A percentile compares a stretch with the other conserved stretches of the same genome.
These are phyloP conservation scores for Linnemannia exigua DNA, from an alignment of 192 early-diverging fungal species.

Conservation along the genomic window DNA sequence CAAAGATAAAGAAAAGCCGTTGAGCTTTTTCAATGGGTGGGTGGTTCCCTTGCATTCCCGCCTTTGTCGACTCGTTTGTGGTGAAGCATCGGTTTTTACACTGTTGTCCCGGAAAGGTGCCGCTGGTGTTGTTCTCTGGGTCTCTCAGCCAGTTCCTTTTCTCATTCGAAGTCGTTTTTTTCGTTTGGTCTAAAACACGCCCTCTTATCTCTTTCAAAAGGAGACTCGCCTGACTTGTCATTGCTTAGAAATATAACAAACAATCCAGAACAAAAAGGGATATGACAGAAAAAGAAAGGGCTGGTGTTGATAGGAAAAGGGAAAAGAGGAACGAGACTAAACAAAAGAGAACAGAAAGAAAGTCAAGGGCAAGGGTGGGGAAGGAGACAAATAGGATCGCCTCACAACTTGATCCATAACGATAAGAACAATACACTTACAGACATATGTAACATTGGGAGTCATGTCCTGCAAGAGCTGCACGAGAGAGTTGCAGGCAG, in stretches of 20 bases:
- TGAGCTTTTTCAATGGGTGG: not conserved
- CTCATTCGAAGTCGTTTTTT: not conserved
- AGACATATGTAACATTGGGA: conserved; percentile 73
- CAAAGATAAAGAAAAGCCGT: not conserved
- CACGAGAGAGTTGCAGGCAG: conserved; percentile 79
- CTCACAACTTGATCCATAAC: too few species aligned
- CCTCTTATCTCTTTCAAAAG: not conserved
- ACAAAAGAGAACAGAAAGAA: not conserved
- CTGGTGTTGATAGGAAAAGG: not conserved
- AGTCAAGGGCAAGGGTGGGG: too few species aligned
- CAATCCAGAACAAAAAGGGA: not conserved
- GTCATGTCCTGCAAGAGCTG: conserved; percentile 72
- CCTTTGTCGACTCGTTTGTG: not conserved
- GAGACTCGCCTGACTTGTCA: not conserved
- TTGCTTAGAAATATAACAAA: not conserved
- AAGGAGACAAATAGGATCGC: too few species aligned
- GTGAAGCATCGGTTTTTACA: too few species aligned
- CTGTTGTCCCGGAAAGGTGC: too few species aligned
- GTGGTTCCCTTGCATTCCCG: not conserved
- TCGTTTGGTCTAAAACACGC: not conserved
- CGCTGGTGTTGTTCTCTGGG: not conserved
- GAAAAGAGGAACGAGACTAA: not conserved
- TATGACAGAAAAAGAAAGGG: not conserved
- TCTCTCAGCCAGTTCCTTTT: not conserved
- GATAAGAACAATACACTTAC: conserved; percentile 16